These are phyloP conservation scores for Kokia cookei DNA, from an alignment of 441 rosid genomes.

Conservation along the genomic window DNA sequence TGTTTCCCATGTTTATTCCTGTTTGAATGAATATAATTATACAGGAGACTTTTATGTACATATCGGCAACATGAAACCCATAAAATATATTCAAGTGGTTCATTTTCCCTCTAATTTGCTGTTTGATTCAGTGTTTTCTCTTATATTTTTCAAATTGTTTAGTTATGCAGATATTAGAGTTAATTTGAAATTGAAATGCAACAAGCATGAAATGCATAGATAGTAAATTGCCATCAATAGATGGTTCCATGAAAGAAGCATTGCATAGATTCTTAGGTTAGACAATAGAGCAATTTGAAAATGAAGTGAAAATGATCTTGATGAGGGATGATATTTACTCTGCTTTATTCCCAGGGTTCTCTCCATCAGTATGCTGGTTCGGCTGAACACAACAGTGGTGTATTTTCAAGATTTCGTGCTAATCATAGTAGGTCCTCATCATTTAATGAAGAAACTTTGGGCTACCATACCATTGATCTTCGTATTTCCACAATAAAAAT, in stretches of 20 bases:
- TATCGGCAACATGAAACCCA: neutral
- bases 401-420: constrained; percentile 71
- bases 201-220: neutral
- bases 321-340: constrained; percentile 11
- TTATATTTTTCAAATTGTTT: neutral
- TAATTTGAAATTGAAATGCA: neutral
- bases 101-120: neutral
- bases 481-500: constrained; percentile 65
- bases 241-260: neutral
- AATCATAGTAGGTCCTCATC: constrained; percentile 60
- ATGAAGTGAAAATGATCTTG: neutral
- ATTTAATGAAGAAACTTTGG: constrained; percentile 49
- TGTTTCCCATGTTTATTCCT: neutral
- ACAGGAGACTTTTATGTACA: neutral
- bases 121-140: neutral
- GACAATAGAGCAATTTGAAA: neutral
- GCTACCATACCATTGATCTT: constrained; percentile 57
- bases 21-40: neutral
- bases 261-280: neutral
- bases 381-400: constrained; percentile 52
- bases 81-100: neutral
- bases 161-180: neutral
- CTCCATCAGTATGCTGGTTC: constrained; percentile 56
- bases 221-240: neutral
- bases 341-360: constrained; percentile 43